phyloP scores from a whole-genome alignment of 2,329 filamentous ascomycete species.

The Pestalotiopsis sp. region DNA sequence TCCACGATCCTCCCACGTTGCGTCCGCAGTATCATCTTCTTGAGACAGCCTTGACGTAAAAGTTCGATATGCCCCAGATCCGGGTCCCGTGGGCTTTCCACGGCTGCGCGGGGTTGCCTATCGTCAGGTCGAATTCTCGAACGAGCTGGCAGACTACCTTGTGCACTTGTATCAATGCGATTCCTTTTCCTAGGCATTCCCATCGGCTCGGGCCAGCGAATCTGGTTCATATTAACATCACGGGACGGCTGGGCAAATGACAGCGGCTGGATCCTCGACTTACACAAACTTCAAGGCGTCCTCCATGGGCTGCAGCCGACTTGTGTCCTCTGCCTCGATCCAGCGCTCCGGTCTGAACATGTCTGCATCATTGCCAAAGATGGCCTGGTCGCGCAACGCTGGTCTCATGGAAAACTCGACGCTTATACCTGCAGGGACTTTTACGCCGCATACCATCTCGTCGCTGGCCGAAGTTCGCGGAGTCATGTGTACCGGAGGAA shows the following conservation, averaged over 20 bases:
- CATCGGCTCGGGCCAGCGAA: neutral
- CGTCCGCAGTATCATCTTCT: neutral
- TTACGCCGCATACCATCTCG: too few relatives aligned
- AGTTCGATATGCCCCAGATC: neutral
- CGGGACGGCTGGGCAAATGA: neutral
- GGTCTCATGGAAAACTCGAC: neutral
- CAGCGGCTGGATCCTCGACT: neutral
- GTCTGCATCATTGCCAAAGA: neutral
- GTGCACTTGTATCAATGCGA: neutral
- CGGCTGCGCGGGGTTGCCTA: neutral
- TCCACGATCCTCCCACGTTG: neutral
- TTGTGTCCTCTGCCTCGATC: neutral
- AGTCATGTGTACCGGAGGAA: too few relatives aligned
- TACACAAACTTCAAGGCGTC: neutral
- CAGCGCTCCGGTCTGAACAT: conserved; percentile 1
- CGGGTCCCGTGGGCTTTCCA: neutral
- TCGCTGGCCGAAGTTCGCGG: too few relatives aligned
- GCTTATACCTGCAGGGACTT: neutral
- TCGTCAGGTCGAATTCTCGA: neutral
- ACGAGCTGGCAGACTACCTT: neutral
- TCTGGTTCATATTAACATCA: neutral
- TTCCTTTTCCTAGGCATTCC: neutral
- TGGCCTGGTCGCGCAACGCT: neutral
- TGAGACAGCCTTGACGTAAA: neutral
- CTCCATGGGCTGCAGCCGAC: neutral